Evolutionary conservation across 1,284 basidiomycete species (phyloP).

Genomic region (Meripilus lineatus): DNA sequence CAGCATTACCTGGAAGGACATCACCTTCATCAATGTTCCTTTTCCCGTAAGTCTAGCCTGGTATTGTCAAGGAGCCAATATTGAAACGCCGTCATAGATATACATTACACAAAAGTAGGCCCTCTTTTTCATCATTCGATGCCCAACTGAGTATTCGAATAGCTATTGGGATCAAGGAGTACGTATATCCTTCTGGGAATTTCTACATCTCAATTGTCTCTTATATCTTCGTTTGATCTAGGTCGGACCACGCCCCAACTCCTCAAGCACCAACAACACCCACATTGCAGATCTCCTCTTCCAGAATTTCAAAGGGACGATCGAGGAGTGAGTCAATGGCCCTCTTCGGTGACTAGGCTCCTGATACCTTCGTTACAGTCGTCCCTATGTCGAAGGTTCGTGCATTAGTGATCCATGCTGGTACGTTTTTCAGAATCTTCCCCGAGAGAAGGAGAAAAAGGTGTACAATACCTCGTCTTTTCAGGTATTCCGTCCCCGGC

Average conservation of each 20-base stretch:
- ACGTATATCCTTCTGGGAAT: conserved; percentile 16
- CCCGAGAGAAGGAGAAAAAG: no score
- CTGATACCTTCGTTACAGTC: conserved; percentile 24
- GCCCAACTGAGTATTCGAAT: neutral
- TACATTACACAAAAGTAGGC: conserved; percentile 60
- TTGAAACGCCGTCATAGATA: conserved; percentile 32
- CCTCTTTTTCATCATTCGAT: neutral
- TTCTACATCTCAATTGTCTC: no score
- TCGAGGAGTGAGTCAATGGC: conserved; percentile 43
- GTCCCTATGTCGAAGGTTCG: conserved; percentile 49
- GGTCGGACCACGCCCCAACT: conserved; percentile 40
- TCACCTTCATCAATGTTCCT: conserved; percentile 44
- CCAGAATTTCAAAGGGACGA: conserved; percentile 46
- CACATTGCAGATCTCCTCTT: conserved; percentile 52
- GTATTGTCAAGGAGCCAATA: neutral
- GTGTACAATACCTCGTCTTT: no score
- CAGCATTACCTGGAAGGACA: conserved; percentile 58
- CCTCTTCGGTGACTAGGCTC: neutral
- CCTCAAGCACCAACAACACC: conserved; percentile 44
- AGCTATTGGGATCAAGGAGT: conserved; percentile 62
- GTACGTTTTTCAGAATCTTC: no score
- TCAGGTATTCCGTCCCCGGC: conserved; percentile 41
- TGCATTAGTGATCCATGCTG: conserved; percentile 57
- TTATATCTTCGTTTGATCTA: no score
- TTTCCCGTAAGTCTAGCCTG: conserved; percentile 41